Evolutionary conservation across 768 basidiomycete genomes (phyloP).

Genomic region (Rhodosporidiobolus odoratus): DNA sequence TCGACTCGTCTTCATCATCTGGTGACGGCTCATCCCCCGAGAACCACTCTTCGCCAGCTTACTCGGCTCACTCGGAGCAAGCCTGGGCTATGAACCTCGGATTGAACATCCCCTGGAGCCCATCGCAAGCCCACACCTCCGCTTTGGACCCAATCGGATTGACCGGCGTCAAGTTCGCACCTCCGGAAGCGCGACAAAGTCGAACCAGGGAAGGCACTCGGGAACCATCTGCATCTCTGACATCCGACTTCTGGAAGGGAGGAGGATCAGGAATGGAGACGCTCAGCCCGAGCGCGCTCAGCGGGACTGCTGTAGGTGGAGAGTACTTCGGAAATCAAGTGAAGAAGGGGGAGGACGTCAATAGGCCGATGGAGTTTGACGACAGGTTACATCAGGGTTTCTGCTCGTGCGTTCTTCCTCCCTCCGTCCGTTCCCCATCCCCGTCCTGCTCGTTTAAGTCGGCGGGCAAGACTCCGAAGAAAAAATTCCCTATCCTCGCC

Average conservation of each 20-base stretch:
- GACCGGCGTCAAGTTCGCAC: constrained; percentile 13
- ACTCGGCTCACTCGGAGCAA: constrained; percentile 16
- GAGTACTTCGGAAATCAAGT: not conserved
- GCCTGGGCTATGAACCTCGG: constrained; percentile 30
- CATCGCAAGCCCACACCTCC: not conserved
- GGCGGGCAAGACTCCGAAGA: too few relatives aligned
- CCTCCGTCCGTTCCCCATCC: constrained; percentile 13
- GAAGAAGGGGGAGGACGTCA: not conserved
- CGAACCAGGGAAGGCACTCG: not conserved
- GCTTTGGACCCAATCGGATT: not conserved
- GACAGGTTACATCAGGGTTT: constrained; percentile 36
- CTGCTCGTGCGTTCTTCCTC: constrained; percentile 33
- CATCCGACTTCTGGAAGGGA: constrained; percentile 5
- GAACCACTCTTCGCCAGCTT: constrained; percentile 15
- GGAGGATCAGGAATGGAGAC: not conserved
- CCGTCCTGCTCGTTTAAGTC: constrained; percentile 9
- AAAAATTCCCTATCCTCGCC: too few relatives aligned
- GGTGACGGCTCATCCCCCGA: not conserved
- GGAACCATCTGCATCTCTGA: not conserved
- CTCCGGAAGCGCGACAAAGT: too few relatives aligned
- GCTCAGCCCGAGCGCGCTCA: not conserved
- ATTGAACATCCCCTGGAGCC: constrained; percentile 6
- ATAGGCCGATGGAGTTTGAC: constrained; percentile 24
- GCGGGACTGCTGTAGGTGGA: not conserved
- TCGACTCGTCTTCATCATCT: constrained; percentile 23